Base-by-base conservation (phyloP, 2,329 filamentous ascomycete genomes). In the Arthrobotrys pseudoclavata region DNA sequence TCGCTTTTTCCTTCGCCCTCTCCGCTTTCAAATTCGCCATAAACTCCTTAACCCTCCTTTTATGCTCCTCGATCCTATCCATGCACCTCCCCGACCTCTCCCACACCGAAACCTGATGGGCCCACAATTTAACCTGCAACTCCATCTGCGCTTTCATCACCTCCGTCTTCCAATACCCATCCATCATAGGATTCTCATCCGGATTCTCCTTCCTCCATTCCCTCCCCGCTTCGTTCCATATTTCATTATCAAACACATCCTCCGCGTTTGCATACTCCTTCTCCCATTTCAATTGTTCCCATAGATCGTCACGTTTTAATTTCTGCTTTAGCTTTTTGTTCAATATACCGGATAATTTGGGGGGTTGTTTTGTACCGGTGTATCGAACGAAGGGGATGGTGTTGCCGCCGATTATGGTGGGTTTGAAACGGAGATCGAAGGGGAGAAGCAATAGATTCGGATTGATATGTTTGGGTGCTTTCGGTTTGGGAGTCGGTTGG, bases 361-460 rank as follows among this genome's bases (percentile, higher is more conserved):
- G 34, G 4, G 53, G 31, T 45, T 69, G 74, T 18, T 52, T 45
- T 5, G 74, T 71, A 1, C 74, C 74, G 0, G 74, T 71, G 42
- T 77, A 77, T 7, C 74, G 42, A 4, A 76, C 24, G 66, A 70
- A 70, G 2, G 72, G 72, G 24, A 71, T 68, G 15, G 42, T 48
- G 18, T 53, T 60, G 10, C 74, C 74, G 15, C 64, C 74, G 1
- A 71, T 29, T 10, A 77, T 48, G 0, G 74, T 67, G 1, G 74
- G 48, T 55, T 68, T 70, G 37, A 62, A 63, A 3, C 74, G 67
- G 31, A 71, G 55, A 2, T 77, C 45, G 18, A 9, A 40, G 1
- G 67, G 74, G 4, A 77, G 34, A 5, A 52, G 34, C 12, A 31
- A 15, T 9, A 77, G 13, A 29, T 68, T 24, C 1, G 61, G 67